phyloP scores from a whole-genome alignment of 2,329 filamentous ascomycete species.

The Pseudofabraea citricarpa region DNA sequence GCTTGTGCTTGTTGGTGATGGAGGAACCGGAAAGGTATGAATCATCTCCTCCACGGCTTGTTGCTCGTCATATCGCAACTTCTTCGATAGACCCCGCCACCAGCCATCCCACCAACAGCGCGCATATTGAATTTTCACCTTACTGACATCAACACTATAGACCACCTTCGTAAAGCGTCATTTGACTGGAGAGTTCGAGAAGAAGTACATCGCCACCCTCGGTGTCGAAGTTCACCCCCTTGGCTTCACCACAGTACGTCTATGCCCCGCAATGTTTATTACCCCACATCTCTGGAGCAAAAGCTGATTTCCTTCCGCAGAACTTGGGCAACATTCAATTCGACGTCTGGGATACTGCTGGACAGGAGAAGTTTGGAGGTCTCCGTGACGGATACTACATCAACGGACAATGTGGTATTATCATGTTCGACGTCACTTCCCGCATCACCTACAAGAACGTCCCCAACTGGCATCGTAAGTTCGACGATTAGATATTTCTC shows the following conservation, averaged over 20 bases:
- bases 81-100: conserved; percentile 18
- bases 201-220: conserved; percentile 99
- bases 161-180: conserved; percentile 99
- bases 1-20: conserved; percentile 98
- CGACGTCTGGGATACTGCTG: conserved; percentile 98
- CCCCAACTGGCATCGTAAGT: conserved; percentile 99
- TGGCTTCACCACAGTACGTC: conserved; percentile 91
- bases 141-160: conserved; percentile 42
- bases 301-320: conserved; percentile 31
- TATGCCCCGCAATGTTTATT: conserved; percentile 12
- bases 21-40: conserved; percentile 98
- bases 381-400: conserved; percentile 99
- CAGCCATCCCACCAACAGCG: conserved; percentile 15
- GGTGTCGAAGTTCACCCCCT: conserved; percentile 99
- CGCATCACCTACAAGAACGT: conserved; percentile 99
- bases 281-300: conserved; percentile 15
- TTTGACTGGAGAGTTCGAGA: conserved; percentile 99
- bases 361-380: conserved; percentile 99
- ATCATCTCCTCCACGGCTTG: too few species aligned
- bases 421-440: conserved; percentile 99
- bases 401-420: conserved; percentile 99
- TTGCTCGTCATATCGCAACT: too few species aligned
- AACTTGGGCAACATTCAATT: conserved; percentile 97
- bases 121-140: conserved; percentile 9
- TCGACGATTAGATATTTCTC: too few species aligned